Percentiles rank a stretch among this genome's conserved stretches.
These are phyloP conservation scores for Lachnellula occidentalis DNA, from an alignment of 2,329 filamentous ascomycete species.

Conservation along the genomic window DNA sequence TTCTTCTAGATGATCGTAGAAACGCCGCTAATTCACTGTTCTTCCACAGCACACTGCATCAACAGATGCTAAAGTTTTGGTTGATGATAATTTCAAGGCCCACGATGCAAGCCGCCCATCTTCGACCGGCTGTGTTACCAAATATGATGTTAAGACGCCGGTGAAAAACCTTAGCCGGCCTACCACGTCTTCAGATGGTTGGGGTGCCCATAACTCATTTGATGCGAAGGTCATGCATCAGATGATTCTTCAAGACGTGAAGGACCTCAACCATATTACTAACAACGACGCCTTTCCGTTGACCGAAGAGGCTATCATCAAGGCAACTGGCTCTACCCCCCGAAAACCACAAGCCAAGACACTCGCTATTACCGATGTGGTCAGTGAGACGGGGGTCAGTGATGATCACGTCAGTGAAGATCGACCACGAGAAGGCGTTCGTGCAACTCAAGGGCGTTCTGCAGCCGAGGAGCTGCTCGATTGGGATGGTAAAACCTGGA, in stretches of 20 bases:
- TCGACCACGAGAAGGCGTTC: conserved; percentile 14
- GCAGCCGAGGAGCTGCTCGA: conserved; percentile 16
- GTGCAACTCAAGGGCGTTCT: conserved; percentile 19
- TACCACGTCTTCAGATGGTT: not conserved
- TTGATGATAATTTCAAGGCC: not conserved
- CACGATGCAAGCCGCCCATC: no score
- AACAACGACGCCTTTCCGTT: not conserved
- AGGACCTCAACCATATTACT: not conserved
- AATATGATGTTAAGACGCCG: not conserved
- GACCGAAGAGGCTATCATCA: conserved; percentile 7
- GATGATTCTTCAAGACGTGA: not conserved
- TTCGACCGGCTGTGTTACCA: no score
- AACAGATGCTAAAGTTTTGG: not conserved
- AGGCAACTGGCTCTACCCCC: conserved; percentile 5
- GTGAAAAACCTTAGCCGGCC: not conserved
- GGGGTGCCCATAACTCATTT: not conserved
- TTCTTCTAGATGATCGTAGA: no score
- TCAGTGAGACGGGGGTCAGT: not conserved
- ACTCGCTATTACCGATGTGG: not conserved
- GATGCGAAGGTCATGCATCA: not conserved
- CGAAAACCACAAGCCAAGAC: not conserved
- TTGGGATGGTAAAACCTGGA: conserved; percentile 20
- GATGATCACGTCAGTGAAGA: not conserved
- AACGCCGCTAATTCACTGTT: no score
- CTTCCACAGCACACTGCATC: not conserved